phyloP scores from a whole-genome alignment of 306 rosid genomes.

The Ormosia semicastrata region DNA sequence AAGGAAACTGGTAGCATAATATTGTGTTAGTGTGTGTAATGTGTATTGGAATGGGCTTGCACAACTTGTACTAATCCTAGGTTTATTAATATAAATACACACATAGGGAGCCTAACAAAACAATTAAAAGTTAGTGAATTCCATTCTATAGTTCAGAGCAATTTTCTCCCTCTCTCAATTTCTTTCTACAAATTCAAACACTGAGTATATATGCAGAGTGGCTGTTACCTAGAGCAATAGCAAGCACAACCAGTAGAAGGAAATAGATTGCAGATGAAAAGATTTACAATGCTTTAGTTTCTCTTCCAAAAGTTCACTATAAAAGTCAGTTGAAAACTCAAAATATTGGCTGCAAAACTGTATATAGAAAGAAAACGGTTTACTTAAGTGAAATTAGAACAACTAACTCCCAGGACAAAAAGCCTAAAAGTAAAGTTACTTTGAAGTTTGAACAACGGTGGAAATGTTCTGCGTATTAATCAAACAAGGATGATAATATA shows the following conservation, averaged over 20 bases:
- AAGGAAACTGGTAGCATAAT: neutral
- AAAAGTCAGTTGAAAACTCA: neutral
- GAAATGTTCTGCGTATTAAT: neutral
- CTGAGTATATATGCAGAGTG: neutral
- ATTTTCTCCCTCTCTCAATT: neutral
- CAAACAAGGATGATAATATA: neutral
- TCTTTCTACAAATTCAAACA: neutral
- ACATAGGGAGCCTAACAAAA: neutral
- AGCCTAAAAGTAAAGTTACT: neutral
- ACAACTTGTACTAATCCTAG: neutral
- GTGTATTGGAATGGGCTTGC: neutral
- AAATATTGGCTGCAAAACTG: neutral
- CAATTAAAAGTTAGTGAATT: neutral
- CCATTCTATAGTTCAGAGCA: neutral
- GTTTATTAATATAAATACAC: neutral
- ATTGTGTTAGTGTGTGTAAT: neutral
- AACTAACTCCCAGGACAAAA: constrained; percentile 1
- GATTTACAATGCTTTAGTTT: neutral
- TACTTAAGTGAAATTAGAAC: neutral
- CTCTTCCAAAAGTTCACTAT: neutral
- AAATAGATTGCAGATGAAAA: neutral
- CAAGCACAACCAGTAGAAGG: neutral
- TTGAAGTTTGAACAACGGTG: constrained; percentile 1
- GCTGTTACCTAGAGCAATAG: neutral
- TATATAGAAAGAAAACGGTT: neutral